Evolutionary conservation across 208 protist species (phyloP).

Genomic region (Wallacemonas sp.): DNA sequence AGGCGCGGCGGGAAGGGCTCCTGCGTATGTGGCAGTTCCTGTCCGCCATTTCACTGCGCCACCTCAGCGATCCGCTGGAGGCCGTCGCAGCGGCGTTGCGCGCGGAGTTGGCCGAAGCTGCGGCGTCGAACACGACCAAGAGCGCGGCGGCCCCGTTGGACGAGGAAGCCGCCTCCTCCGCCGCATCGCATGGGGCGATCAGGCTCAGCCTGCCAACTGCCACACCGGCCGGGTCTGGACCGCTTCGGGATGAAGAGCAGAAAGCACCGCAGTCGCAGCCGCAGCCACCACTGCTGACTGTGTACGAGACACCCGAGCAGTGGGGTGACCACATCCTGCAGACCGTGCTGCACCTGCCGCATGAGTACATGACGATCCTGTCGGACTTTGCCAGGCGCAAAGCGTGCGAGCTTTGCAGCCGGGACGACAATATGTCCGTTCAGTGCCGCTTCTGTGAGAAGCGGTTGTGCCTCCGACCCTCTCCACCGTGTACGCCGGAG

Average conservation of each 20-base stretch:
- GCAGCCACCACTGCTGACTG: no score
- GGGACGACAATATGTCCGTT: slow-evolving; percentile 28
- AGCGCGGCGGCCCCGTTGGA: neutral
- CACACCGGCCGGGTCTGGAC: no score
- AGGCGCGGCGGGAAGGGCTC: slow-evolving; percentile 28
- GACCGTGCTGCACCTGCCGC: slow-evolving; percentile 52
- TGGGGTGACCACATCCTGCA: slow-evolving; percentile 38
- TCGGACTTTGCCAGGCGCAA: slow-evolving; percentile 21
- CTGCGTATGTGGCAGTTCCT: slow-evolving; percentile 68
- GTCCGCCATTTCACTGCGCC: slow-evolving; percentile 13
- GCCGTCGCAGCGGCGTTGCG: slow-evolving; percentile 19
- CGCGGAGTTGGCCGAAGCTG: neutral
- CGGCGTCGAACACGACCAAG: no score
- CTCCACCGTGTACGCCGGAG: slow-evolving; percentile 31
- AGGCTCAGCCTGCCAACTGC: neutral
- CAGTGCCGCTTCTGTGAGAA: slow-evolving; percentile 65
- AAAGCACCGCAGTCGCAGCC: no score
- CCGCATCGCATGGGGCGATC: neutral
- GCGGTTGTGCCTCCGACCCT: slow-evolving; percentile 32
- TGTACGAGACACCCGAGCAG: slow-evolving; percentile 16
- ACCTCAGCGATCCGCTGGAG: neutral
- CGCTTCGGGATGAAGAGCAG: no score
- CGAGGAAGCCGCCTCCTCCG: neutral
- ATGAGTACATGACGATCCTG: slow-evolving; percentile 41
- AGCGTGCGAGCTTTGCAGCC: slow-evolving; percentile 34